phyloP scores from a whole-genome alignment of 192 early-diverging fungal genomes.

The Kickxella alabastrina region DNA sequence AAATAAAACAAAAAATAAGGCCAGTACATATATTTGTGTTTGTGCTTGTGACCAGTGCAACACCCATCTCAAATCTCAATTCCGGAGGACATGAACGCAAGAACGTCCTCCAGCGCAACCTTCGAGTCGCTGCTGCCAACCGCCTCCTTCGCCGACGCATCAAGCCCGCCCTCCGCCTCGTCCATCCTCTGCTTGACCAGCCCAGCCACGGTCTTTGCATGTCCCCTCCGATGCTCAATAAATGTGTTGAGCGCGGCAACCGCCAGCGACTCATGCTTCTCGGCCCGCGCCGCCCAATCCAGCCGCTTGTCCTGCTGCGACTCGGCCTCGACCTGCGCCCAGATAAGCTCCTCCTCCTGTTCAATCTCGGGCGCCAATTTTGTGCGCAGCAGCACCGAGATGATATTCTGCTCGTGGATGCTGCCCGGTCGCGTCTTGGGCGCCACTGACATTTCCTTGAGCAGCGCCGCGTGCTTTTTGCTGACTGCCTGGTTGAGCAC shows the following conservation, averaged over 20 bases:
- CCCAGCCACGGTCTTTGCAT: slow-evolving; percentile 19
- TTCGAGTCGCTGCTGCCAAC: not conserved
- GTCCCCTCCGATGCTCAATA: slow-evolving; percentile 20
- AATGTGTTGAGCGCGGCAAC: slow-evolving; percentile 34
- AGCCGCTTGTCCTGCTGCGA: slow-evolving; percentile 22
- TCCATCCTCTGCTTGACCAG: slow-evolving; percentile 12
- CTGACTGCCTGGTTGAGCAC: slow-evolving; percentile 38
- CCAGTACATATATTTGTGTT: too few relatives aligned
- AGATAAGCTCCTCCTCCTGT: slow-evolving; percentile 43
- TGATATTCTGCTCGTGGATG: slow-evolving; percentile 50
- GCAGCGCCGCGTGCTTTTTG: slow-evolving; percentile 29
- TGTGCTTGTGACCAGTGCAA: too few relatives aligned
- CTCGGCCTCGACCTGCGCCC: slow-evolving; percentile 26
- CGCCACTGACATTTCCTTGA: slow-evolving; percentile 42
- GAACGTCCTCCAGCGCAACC: slow-evolving; percentile 36
- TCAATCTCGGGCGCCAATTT: slow-evolving; percentile 53
- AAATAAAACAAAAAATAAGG: too few relatives aligned
- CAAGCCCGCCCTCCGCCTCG: not conserved
- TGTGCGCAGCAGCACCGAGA: slow-evolving; percentile 50
- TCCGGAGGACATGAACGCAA: slow-evolving; percentile 42
- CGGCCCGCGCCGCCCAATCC: slow-evolving; percentile 20
- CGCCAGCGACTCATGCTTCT: slow-evolving; percentile 42
- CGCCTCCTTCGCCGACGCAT: not conserved
- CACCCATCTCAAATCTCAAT: slow-evolving; percentile 2
- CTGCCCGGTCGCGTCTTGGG: slow-evolving; percentile 34